Evolutionary conservation across 1,139 yeast species (phyloP).

Genomic region (Geotrichum citri-aurantii): DNA sequence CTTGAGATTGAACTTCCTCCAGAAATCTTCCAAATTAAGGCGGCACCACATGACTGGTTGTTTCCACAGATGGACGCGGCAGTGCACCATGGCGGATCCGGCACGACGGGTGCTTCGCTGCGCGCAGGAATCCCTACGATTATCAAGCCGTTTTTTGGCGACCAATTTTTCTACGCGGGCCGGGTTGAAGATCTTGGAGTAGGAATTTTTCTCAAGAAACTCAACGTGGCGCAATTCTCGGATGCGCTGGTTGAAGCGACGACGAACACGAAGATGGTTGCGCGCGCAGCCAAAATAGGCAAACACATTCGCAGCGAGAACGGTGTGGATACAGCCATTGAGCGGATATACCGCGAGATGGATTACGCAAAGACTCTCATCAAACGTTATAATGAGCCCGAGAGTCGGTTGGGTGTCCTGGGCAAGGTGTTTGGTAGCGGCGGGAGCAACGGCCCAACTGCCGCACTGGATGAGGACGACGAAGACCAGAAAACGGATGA

Average conservation of each 20-base stretch:
- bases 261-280: conserved; percentile 57
- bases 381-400: background rate
- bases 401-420: background rate
- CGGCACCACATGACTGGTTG: conserved; percentile 91
- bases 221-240: conserved; percentile 57
- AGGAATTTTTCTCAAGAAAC: conserved; percentile 66
- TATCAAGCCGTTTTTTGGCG: conserved; percentile 93
- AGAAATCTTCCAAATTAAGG: conserved; percentile 61
- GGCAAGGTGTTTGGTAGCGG: background rate
- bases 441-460: background rate
- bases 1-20: conserved; percentile 60
- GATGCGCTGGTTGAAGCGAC: conserved; percentile 67
- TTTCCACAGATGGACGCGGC: conserved; percentile 87
- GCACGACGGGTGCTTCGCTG: conserved; percentile 90
- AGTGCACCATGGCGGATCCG: conserved; percentile 97
- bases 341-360: conserved; percentile 66
- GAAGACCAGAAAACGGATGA: conserved; percentile 20
- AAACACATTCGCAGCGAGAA: conserved; percentile 58
- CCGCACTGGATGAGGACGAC: conserved; percentile 13
- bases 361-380: conserved; percentile 54
- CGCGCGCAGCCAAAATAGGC: conserved; percentile 60
- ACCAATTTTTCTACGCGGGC: conserved; percentile 84
- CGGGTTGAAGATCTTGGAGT: conserved; percentile 86
- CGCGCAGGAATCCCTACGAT: conserved; percentile 85
- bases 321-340: conserved; percentile 77